A percentile compares a stretch with the other conserved stretches of the same genome.
phyloP scores from a whole-genome alignment of 2,329 filamentous ascomycete species.

The Aspergillus vadensis region DNA sequence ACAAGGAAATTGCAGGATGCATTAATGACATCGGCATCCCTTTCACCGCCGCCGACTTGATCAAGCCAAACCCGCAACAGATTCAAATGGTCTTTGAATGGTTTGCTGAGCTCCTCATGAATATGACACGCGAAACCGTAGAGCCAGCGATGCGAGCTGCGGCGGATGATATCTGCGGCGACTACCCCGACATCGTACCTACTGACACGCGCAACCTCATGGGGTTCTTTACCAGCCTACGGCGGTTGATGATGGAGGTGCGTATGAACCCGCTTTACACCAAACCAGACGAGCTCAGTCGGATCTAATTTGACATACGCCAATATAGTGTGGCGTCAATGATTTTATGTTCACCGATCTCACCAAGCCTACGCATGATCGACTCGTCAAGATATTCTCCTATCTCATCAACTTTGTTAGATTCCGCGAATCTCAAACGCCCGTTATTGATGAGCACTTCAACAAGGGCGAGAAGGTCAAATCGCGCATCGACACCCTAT shows the following conservation, averaged over 20 bases:
- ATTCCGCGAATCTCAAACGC: slow-evolving; percentile 90
- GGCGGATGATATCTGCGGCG: slow-evolving; percentile 81
- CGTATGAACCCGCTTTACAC: not conserved
- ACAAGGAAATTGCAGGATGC: slow-evolving; percentile 87
- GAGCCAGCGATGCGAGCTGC: slow-evolving; percentile 94
- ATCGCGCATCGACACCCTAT: slow-evolving; percentile 80
- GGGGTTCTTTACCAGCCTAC: slow-evolving; percentile 88
- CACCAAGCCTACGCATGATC: slow-evolving; percentile 84
- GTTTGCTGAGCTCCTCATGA: slow-evolving; percentile 92
- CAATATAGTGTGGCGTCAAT: slow-evolving; percentile 73
- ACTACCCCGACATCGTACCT: slow-evolving; percentile 80
- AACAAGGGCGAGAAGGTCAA: slow-evolving; percentile 88
- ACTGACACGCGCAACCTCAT: slow-evolving; percentile 89
- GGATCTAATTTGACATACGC: slow-evolving; percentile 6
- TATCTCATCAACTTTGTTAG: slow-evolving; percentile 99
- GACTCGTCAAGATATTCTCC: slow-evolving; percentile 91
- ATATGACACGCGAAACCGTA: slow-evolving; percentile 87
- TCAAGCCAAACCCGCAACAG: slow-evolving; percentile 90
- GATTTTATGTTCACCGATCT: slow-evolving; percentile 94
- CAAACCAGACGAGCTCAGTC: not conserved
- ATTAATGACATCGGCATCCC: slow-evolving; percentile 95
- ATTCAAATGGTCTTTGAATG: slow-evolving; percentile 98
- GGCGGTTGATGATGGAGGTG: slow-evolving; percentile 72
- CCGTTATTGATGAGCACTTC: slow-evolving; percentile 88
- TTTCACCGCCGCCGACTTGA: slow-evolving; percentile 81